Conservation (phyloP, 2,329 filamentous ascomycete species). For the Hypoxylon sp. region DNA sequence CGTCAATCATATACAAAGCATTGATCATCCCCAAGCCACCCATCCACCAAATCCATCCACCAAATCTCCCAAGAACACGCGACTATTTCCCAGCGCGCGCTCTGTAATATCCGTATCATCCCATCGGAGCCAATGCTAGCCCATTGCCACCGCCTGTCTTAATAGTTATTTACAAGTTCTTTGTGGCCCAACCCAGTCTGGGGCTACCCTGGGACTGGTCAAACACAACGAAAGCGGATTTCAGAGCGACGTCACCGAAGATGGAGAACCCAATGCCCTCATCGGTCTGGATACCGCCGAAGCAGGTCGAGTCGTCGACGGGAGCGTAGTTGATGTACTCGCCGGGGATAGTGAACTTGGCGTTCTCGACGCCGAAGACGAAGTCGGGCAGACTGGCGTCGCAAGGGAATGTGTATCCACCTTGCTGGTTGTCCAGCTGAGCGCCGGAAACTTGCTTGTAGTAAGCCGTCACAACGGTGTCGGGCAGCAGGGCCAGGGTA, state of each 20-base stretch:
- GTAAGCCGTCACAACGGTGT: conserved; percentile 63
- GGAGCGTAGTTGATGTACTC: conserved; percentile 64
- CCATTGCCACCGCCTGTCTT: neutral
- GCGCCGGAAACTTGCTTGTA: conserved; percentile 64
- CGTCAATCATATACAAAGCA: conserved; percentile 40
- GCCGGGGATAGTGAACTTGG: conserved; percentile 64
- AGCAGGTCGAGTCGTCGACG: conserved; percentile 66
- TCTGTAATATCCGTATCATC: neutral
- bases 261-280: conserved; percentile 62
- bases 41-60: neutral
- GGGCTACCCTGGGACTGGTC: conserved; percentile 58
- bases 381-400: conserved; percentile 62
- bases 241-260: conserved; percentile 76
- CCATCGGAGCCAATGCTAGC: neutral
- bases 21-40: conserved; percentile 18
- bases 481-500: conserved; percentile 66
- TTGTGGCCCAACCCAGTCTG: conserved; percentile 60
- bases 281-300: conserved; percentile 72
- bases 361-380: conserved; percentile 61
- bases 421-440: conserved; percentile 53
- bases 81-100: conserved; percentile 10
- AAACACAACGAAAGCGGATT: conserved; percentile 74
- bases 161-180: conserved; percentile 44
- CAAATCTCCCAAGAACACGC: conserved; percentile 5
- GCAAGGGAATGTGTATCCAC: conserved; percentile 68